Conservation (phyloP, 257 asterid species). For the Capsicum baccatum region DNA sequence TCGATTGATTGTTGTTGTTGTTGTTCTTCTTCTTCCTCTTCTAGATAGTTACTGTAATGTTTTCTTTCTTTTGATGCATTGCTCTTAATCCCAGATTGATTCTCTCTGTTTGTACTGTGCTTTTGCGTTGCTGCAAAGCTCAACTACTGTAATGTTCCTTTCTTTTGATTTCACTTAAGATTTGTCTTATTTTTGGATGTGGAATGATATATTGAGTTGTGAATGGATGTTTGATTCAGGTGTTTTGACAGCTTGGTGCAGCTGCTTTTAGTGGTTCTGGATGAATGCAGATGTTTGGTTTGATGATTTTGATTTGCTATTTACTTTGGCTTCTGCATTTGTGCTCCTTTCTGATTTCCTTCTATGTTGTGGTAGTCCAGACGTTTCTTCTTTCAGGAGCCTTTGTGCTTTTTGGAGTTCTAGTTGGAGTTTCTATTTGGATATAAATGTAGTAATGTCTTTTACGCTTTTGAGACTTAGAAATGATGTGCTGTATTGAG, state of each 20-base stretch:
- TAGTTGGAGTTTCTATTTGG: not conserved
- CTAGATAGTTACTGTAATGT: not conserved
- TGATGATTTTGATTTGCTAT: conserved; percentile 72
- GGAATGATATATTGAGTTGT: conserved; percentile 56
- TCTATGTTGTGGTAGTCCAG: conserved; percentile 28
- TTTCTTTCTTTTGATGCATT: conserved; percentile 13
- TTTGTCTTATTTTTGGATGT: conserved; percentile 39
- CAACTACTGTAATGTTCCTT: conserved; percentile 23
- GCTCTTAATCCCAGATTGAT: not conserved
- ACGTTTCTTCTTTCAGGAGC: conserved; percentile 10
- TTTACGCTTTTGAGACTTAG: not conserved
- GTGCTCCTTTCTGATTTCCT: conserved; percentile 50
- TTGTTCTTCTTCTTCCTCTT: not conserved
- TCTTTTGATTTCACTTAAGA: conserved; percentile 22
- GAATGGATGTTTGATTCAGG: conserved; percentile 74
- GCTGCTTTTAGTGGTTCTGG: conserved; percentile 74
- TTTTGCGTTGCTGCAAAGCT: conserved; percentile 22
- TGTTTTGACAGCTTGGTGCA: conserved; percentile 68
- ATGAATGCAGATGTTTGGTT: conserved; percentile 69
- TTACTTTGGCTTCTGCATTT: conserved; percentile 67
- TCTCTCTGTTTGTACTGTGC: conserved; percentile 19
- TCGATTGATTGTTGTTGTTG: not conserved
- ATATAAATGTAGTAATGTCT: conserved; percentile 20
- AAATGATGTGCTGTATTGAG: not conserved
- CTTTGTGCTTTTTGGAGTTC: conserved; percentile 18